Percentiles rank a stretch among this genome's conserved stretches.
Conservation (phyloP, 2,329 filamentous ascomycete genomes). For the Penicillium nordicum region DNA sequence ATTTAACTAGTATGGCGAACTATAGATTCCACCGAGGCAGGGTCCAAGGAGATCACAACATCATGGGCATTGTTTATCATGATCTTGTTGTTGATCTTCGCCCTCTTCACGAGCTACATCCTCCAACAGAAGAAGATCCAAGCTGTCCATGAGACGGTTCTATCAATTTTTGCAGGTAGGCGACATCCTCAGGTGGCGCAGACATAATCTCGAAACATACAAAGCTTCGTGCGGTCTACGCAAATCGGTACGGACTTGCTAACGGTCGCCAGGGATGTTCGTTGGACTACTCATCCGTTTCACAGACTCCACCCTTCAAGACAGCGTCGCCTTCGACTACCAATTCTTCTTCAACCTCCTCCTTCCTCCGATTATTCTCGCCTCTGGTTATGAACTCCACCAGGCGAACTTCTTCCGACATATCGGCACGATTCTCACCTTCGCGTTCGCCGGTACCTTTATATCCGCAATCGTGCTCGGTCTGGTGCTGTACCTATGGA, state of each 20-base stretch:
- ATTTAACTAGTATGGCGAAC: constrained; percentile 18
- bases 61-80: constrained; percentile 98
- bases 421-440: constrained; percentile 94
- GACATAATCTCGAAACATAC: background rate
- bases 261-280: constrained; percentile 69
- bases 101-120: constrained; percentile 95
- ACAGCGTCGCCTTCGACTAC: constrained; percentile 93
- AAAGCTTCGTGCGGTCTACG: background rate
- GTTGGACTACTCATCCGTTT: constrained; percentile 85
- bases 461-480: constrained; percentile 95
- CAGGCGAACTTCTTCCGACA: constrained; percentile 99
- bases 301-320: constrained; percentile 77
- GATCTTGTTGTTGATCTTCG: constrained; percentile 87
- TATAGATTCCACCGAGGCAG: constrained; percentile 68
- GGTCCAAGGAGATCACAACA: constrained; percentile 88
- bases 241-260: background rate
- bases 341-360: constrained; percentile 99
- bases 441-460: constrained; percentile 95
- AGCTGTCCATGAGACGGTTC: constrained; percentile 94
- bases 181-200: background rate
- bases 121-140: constrained; percentile 96
- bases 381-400: constrained; percentile 94
- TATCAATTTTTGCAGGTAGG: constrained; percentile 92
- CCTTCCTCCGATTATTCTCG: constrained; percentile 95
- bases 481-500: constrained; percentile 83